Evolutionary conservation across 1,284 basidiomycete genomes (phyloP), one percentile per base, ranked within the genome.

Genomic region (Bjerkandera adusta): DNA sequence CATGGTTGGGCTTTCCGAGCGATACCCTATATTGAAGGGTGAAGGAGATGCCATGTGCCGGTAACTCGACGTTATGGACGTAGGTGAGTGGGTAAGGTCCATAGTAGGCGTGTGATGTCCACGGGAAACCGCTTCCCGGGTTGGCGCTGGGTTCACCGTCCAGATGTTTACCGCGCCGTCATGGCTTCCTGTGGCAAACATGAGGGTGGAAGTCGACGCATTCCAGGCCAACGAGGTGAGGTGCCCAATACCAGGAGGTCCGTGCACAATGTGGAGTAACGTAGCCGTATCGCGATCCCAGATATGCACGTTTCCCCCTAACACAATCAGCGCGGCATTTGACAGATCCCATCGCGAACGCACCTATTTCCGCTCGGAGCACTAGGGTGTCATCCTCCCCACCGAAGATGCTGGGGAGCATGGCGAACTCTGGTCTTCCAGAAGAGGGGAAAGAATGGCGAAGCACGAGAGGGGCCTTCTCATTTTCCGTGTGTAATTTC

Each of bases 171-270:
- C 42, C 6, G 36, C 36, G 16, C 47, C 47, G 21, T 44, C 42
- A 12, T 37, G 47, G 5, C 40, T 36, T 11, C 47, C 47, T 1
- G 47, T 49, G 1, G 43, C 47, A 29, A 49, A 45, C 42, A 49
- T 45, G 10, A 27, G 25, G 6, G 20, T 20, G n/a, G 25, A 21
- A 2, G 41, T 16, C 5, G 35, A 11, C 5, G 15, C 21, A 16
- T 49, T 49, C 47, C 47, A 49, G 12, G 47, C 42, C 18, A 49
- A 41, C 8, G 47, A 44, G 7, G 47, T 42, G 10, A 43, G 10
- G 3, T 37, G 30, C 2, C 46, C 33, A 7, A 48, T n/a, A 3
- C 21, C 2, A 1, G 24, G 8, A 1, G 46, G 39, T 1, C 39
- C 30, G 8, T n/a, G 22, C 20, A 48, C 30, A 20, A 35, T 7